Evolutionary conservation across 169 alveolate genomes (phyloP).

Genomic region (Blepharisma undulans): DNA sequence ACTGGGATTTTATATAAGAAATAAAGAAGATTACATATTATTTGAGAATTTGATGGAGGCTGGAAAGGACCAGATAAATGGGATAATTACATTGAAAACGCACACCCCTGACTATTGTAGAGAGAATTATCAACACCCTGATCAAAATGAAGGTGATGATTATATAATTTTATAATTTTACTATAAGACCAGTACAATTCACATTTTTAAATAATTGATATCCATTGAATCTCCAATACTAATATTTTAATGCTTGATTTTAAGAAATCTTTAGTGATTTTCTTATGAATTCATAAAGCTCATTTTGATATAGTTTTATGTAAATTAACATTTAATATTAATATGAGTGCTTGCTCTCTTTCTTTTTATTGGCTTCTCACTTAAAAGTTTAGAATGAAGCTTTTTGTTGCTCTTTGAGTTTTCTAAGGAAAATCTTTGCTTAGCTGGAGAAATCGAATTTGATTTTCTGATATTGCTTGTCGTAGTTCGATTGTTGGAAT

Average conservation of each 20-base stretch:
- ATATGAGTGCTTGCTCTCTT: neutral
- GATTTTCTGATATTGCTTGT: neutral
- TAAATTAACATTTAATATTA: neutral
- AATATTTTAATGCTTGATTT: neutral
- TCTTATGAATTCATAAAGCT: neutral
- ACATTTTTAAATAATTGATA: too few relatives aligned
- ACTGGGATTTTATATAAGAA: constrained; percentile 26
- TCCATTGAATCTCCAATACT: too few relatives aligned
- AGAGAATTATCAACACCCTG: neutral
- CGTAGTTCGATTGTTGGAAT: neutral
- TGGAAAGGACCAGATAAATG: neutral
- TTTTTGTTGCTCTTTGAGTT: neutral
- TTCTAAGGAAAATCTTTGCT: neutral
- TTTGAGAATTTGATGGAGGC: neutral
- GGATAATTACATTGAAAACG: neutral
- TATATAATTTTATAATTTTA: too few relatives aligned
- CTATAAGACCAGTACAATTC: neutral
- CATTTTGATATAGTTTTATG: neutral
- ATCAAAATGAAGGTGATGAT: neutral
- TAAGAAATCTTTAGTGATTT: neutral
- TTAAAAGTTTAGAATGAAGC: neutral
- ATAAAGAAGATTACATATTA: neutral
- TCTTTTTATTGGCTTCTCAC: neutral
- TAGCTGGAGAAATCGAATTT: neutral
- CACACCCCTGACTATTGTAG: neutral